These are phyloP conservation scores for Fomitopsis palustris DNA, from an alignment of 1,284 basidiomycete species.

Conservation along the genomic window DNA sequence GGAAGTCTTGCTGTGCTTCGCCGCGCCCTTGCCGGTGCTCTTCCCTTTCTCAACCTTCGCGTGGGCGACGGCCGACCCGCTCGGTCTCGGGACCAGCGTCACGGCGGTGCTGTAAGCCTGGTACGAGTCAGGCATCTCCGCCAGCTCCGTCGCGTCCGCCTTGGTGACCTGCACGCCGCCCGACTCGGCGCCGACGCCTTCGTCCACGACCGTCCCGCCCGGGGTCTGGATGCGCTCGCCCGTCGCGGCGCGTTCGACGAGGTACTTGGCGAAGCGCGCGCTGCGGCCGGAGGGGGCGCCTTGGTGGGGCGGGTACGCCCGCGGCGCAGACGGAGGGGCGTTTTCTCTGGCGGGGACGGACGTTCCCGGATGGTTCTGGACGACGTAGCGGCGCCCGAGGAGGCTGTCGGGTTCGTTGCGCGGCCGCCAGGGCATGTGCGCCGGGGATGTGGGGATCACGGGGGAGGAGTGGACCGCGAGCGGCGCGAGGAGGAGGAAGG, in stretches of 20 bases:
- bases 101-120: slow-evolving; percentile 3
- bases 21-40: neutral
- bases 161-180: neutral
- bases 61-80: neutral
- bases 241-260: slow-evolving; percentile 8
- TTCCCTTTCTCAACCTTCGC: neutral
- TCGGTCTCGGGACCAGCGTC: slow-evolving; percentile 6
- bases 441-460: neutral
- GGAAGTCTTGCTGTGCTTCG: slow-evolving; percentile 4
- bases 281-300: neutral
- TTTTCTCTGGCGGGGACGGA: neutral
- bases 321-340: neutral
- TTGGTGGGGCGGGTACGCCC: neutral
- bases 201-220: neutral
- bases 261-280: slow-evolving; percentile 9
- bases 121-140: neutral
- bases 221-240: neutral
- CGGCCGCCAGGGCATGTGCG: neutral
- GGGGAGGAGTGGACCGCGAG: slow-evolving; percentile 2
- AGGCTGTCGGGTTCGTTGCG: slow-evolving; percentile 12
- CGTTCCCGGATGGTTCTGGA: slow-evolving; percentile 8
- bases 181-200: neutral
- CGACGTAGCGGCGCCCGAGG: slow-evolving; percentile 17
- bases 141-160: neutral
- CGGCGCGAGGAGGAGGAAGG: slow-evolving; percentile 11